Percentiles rank a stretch among this genome's conserved stretches.
Conservation (phyloP, 352 stramenopile species). For the Globisporangium recalcitrans region DNA sequence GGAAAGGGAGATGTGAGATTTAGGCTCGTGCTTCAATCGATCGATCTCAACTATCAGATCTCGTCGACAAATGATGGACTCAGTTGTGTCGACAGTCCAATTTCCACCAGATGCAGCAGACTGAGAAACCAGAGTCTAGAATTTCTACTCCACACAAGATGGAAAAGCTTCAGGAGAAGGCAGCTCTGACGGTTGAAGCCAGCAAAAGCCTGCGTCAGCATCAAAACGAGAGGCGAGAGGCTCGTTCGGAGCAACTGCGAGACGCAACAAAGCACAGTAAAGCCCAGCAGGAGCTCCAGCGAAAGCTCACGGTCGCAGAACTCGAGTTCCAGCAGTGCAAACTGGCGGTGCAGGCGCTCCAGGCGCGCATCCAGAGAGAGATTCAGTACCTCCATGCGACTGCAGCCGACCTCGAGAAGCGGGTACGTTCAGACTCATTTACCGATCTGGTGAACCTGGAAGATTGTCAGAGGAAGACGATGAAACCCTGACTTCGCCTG, state of each 20-base stretch:
- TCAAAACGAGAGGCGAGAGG: conserved; percentile 18
- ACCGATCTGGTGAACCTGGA: not conserved
- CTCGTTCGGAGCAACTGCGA: conserved; percentile 19
- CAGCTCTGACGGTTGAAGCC: conserved; percentile 10
- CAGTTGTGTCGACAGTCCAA: not conserved
- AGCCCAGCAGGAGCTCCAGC: conserved; percentile 28
- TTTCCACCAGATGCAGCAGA: not conserved
- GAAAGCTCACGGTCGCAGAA: conserved; percentile 26
- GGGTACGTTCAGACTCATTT: conserved; percentile 20
- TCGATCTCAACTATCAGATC: not conserved
- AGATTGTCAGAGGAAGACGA: not conserved
- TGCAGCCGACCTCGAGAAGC: conserved; percentile 34
- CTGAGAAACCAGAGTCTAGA: not conserved
- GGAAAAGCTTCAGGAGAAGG: conserved; percentile 14
- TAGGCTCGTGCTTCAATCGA: not conserved
- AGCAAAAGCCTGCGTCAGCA: conserved; percentile 19
- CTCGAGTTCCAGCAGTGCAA: conserved; percentile 56
- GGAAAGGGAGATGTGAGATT: conserved; percentile 25
- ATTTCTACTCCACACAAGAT: not conserved
- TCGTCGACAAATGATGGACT: not conserved
- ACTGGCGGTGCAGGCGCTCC: conserved; percentile 47
- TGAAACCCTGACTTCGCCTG: not conserved
- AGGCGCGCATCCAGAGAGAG: conserved; percentile 43
- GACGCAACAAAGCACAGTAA: conserved; percentile 6
- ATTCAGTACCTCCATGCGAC: conserved; percentile 53